These are phyloP conservation scores for Cucumis melo DNA, from an alignment of 306 rosid species.

Conservation along the genomic window DNA sequence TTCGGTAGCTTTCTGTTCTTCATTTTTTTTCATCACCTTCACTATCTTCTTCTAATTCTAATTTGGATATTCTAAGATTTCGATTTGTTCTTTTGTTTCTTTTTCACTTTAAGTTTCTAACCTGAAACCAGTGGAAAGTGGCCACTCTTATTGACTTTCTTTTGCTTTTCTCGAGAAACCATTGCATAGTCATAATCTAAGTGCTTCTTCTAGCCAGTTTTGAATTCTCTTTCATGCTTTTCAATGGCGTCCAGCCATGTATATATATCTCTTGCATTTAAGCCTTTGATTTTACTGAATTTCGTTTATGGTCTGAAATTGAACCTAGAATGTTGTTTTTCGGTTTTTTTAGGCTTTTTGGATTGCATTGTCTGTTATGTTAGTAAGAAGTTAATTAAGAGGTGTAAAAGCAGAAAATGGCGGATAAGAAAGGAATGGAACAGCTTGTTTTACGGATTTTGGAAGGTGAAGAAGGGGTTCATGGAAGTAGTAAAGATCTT, in stretches of 20 bases:
- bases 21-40: too few relatives aligned
- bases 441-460: constrained; percentile 46
- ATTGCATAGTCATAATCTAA: background rate
- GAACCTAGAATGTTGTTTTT: background rate
- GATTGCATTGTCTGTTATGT: background rate
- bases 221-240: background rate
- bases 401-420: constrained; percentile 10
- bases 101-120: background rate
- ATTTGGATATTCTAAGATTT: background rate
- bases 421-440: constrained; percentile 27
- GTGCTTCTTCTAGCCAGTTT: background rate
- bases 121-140: background rate
- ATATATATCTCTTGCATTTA: background rate
- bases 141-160: background rate
- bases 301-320: background rate
- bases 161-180: background rate
- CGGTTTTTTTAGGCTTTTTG: background rate
- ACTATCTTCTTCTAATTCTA: background rate
- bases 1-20: background rate
- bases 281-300: background rate
- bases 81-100: background rate
- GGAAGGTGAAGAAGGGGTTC: constrained; percentile 9
- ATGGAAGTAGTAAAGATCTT: background rate
- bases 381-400: constrained; percentile 15
- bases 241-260: background rate